phyloP scores from a whole-genome alignment of 768 basidiomycete species.

The Lactarius sp. region DNA sequence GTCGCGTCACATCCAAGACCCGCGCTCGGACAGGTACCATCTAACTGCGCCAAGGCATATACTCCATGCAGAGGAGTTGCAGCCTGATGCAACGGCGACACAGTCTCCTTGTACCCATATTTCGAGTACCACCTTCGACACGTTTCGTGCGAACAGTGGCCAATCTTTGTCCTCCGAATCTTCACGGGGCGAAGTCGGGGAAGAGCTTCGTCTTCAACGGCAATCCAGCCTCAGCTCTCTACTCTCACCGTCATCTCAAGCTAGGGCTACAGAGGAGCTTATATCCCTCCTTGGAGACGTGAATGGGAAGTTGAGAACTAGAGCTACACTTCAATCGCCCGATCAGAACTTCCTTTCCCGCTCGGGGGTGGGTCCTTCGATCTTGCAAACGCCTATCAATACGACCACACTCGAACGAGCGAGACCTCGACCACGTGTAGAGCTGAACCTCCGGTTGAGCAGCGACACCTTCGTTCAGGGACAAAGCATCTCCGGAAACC shows the following conservation, averaged over 20 bases:
- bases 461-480: slow-evolving; percentile 78
- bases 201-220: slow-evolving; percentile 16
- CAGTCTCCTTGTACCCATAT: neutral
- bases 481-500: slow-evolving; percentile 58
- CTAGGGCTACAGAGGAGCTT: slow-evolving; percentile 50
- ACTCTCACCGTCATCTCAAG: slow-evolving; percentile 39
- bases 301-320: slow-evolving; percentile 49
- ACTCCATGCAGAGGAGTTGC: neutral
- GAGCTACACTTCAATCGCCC: slow-evolving; percentile 43
- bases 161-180: neutral
- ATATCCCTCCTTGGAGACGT: slow-evolving; percentile 60
- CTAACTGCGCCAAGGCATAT: neutral
- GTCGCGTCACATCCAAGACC: neutral
- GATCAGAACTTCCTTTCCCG: slow-evolving; percentile 13
- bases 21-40: neutral
- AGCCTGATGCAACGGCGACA: neutral
- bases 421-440: slow-evolving; percentile 67
- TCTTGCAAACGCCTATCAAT: slow-evolving; percentile 23
- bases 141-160: slow-evolving; percentile 3
- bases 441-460: slow-evolving; percentile 75
- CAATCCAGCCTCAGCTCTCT: slow-evolving; percentile 52
- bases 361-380: neutral
- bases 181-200: neutral
- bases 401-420: slow-evolving; percentile 61
- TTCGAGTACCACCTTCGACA: slow-evolving; percentile 8